These are phyloP conservation scores for Sindora glabra DNA, from an alignment of 306 rosid genomes.

Conservation along the genomic window DNA sequence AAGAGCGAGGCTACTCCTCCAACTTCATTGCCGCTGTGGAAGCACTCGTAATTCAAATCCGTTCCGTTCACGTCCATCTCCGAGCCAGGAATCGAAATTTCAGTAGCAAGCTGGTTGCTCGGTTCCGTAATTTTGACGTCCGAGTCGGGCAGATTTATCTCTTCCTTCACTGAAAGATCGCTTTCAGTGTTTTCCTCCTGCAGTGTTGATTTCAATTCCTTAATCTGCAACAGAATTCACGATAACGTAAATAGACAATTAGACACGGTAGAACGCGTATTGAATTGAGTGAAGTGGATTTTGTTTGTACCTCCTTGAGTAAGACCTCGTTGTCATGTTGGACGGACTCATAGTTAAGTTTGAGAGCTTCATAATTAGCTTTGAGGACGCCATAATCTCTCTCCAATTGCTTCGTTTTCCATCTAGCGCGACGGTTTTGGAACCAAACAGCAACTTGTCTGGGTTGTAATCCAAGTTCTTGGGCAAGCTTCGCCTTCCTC, in stretches of 20 bases:
- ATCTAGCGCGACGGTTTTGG: conserved; percentile 94
- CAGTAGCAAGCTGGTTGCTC: no score
- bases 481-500: conserved; percentile 75
- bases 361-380: conserved; percentile 56
- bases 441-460: conserved; percentile 97
- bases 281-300: no score
- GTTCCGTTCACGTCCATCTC: no score
- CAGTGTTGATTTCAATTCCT: conserved; percentile 63
- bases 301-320: conserved; percentile 58
- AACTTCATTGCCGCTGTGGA: conserved; percentile 11
- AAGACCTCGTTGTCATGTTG: conserved; percentile 67
- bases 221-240: conserved; percentile 65
- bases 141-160: conserved; percentile 30
- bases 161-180: conserved; percentile 58
- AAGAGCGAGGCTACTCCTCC: conserved; percentile 32
- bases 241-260: no score
- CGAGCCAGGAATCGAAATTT: conserved; percentile 28
- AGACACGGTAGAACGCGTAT: no score
- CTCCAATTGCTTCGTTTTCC: conserved; percentile 94
- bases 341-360: conserved; percentile 41
- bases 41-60: conserved; percentile 35
- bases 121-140: conserved; percentile 18
- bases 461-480: conserved; percentile 86
- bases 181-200: conserved; percentile 47
- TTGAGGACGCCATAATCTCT: conserved; percentile 81